These are phyloP conservation scores for Penicillium tannophilum DNA, from an alignment of 495 filamentous ascomycete genomes.

Conservation along the genomic window DNA sequence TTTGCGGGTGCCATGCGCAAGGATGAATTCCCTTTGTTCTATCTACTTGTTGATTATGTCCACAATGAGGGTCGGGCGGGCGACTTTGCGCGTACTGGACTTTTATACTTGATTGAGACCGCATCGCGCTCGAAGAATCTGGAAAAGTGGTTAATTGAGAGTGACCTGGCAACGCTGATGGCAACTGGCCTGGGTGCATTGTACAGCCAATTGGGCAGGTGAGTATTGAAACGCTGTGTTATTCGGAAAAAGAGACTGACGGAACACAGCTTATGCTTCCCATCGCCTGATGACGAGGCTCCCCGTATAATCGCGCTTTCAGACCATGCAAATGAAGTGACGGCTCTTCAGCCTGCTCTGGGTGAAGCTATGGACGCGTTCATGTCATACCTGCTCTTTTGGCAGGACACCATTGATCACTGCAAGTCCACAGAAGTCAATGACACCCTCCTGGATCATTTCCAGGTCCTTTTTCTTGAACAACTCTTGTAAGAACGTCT, in stretches of 20 bases:
- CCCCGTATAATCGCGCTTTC: conserved; percentile 84
- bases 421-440: conserved; percentile 90
- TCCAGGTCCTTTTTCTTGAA: conserved; percentile 93
- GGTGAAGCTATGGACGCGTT: conserved; percentile 87
- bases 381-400: conserved; percentile 91
- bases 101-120: conserved; percentile 94
- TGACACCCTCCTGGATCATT: conserved; percentile 91
- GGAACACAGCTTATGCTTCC: conserved; percentile 38
- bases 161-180: conserved; percentile 95
- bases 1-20: conserved; percentile 87
- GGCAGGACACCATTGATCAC: conserved; percentile 97
- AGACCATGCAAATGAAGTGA: conserved; percentile 61
- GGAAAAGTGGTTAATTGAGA: conserved; percentile 96
- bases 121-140: conserved; percentile 78
- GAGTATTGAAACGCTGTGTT: conserved; percentile 15
- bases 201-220: conserved; percentile 94
- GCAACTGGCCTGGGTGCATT: conserved; percentile 91
- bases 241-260: conserved; percentile 12
- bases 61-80: conserved; percentile 90
- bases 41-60: conserved; percentile 91
- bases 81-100: conserved; percentile 94
- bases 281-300: conserved; percentile 58
- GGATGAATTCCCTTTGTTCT: conserved; percentile 94
- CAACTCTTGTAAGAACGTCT: conserved; percentile 75
- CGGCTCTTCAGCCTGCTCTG: conserved; percentile 53